Conservation (phyloP, 2,329 filamentous ascomycete species). For the Verticillium zaregamsianum region DNA sequence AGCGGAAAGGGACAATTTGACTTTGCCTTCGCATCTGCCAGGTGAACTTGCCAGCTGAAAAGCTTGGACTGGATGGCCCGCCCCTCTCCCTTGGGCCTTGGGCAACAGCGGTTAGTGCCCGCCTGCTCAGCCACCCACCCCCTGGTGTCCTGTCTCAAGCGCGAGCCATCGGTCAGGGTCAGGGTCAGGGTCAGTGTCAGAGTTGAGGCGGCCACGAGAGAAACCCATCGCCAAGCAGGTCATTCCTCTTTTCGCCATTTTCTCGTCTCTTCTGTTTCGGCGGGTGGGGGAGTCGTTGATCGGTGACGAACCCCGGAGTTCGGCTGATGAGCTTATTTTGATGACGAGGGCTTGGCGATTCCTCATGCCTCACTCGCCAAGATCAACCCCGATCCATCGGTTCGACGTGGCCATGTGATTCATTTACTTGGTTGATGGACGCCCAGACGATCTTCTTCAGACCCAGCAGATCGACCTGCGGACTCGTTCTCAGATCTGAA, state of each 20-base stretch:
- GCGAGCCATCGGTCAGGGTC: background rate
- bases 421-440: no score
- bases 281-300: background rate
- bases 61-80: background rate
- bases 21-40: background rate
- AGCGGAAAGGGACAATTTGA: background rate
- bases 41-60: background rate
- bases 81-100: background rate
- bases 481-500: no score
- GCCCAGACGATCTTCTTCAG: no score
- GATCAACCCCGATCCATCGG: no score
- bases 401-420: no score
- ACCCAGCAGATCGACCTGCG: no score
- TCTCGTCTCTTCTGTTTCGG: no score
- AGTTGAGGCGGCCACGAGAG: background rate
- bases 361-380: background rate
- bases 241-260: background rate
- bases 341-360: background rate
- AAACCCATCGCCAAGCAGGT: background rate
- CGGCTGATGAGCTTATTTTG: background rate
- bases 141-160: background rate
- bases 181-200: no score
- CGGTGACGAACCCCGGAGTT: background rate
- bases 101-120: background rate
- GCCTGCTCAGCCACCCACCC: background rate